These are phyloP conservation scores for Xylaria palmicola DNA, from an alignment of 495 filamentous ascomycete genomes.

Conservation along the genomic window DNA sequence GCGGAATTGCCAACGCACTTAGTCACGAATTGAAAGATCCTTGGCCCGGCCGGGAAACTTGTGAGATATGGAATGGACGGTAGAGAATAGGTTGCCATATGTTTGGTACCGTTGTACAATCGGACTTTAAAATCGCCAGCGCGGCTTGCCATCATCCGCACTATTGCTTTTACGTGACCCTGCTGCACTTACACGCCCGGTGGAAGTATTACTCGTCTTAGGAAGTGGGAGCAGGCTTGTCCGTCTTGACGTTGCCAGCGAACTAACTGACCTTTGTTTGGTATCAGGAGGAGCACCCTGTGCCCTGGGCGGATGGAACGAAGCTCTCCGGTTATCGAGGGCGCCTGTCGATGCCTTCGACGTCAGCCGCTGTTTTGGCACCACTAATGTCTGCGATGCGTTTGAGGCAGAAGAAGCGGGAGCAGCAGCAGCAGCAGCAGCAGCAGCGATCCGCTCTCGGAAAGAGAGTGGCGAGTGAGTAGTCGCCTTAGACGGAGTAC, in stretches of 20 bases:
- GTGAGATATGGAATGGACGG: not conserved
- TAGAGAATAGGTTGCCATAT: not conserved
- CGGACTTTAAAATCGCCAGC: constrained; percentile 16
- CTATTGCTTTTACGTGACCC: constrained; percentile 11
- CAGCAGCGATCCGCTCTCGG: constrained; percentile 44
- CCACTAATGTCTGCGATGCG: constrained; percentile 30
- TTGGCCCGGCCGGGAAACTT: not conserved
- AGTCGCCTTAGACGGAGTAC: constrained; percentile 34
- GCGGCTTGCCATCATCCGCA: constrained; percentile 7
- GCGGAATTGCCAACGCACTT: not conserved
- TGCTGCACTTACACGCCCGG: constrained; percentile 26
- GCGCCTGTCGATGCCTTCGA: constrained; percentile 25
- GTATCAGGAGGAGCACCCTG: constrained; percentile 20
- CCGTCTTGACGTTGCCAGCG: constrained; percentile 45
- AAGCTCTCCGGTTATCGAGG: constrained; percentile 45
- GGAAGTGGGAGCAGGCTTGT: constrained; percentile 54
- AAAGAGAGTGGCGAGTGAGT: constrained; percentile 43
- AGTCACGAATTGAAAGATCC: not conserved
- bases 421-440: constrained; percentile 37
- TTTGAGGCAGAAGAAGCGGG: constrained; percentile 38
- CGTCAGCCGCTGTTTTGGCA: constrained; percentile 36
- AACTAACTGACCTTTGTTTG: constrained; percentile 47
- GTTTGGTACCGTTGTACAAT: not conserved
- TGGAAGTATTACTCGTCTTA: constrained; percentile 21
- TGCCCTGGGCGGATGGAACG: constrained; percentile 43